Percentiles rank a stretch among this genome's conserved stretches.
Evolutionary conservation across 1,284 basidiomycete genomes (phyloP).

Genomic region (Fomitopsis palustris): DNA sequence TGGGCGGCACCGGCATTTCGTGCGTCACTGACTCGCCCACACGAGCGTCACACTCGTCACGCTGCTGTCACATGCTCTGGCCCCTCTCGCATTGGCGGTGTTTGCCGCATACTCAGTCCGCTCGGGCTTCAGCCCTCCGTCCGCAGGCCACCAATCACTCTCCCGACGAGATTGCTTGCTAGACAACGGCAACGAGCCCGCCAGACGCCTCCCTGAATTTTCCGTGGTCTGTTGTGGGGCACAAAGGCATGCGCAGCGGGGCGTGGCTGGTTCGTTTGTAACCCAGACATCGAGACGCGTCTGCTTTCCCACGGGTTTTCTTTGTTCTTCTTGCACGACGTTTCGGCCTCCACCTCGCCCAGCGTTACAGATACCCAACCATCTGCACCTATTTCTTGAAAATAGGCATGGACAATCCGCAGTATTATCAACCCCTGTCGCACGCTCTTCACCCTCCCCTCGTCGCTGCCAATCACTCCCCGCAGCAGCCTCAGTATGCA

Average conservation of each 20-base stretch:
- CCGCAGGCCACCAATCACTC: background rate
- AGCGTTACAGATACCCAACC: conserved; percentile 23
- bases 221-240: background rate
- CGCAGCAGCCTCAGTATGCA: conserved; percentile 23
- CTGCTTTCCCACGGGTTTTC: conserved; percentile 26
- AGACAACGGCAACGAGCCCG: background rate
- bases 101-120: background rate
- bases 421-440: conserved; percentile 76
- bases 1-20: conserved; percentile 12
- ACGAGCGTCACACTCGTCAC: conserved; percentile 5
- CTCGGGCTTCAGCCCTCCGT: background rate
- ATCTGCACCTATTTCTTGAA: conserved; percentile 22
- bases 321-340: conserved; percentile 24
- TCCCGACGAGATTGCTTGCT: background rate
- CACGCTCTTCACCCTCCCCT: conserved; percentile 65
- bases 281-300: conserved; percentile 1
- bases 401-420: conserved; percentile 64
- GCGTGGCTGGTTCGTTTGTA: conserved; percentile 2
- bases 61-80: conserved; percentile 2
- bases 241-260: conserved; percentile 1
- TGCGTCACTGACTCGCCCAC: conserved; percentile 5
- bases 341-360: conserved; percentile 21
- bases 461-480: conserved; percentile 21
- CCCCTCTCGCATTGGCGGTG: conserved; percentile 3
- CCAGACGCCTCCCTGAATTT: background rate